Conservation (phyloP, 495 filamentous ascomycete genomes). For the Daldinia childiae region DNA sequence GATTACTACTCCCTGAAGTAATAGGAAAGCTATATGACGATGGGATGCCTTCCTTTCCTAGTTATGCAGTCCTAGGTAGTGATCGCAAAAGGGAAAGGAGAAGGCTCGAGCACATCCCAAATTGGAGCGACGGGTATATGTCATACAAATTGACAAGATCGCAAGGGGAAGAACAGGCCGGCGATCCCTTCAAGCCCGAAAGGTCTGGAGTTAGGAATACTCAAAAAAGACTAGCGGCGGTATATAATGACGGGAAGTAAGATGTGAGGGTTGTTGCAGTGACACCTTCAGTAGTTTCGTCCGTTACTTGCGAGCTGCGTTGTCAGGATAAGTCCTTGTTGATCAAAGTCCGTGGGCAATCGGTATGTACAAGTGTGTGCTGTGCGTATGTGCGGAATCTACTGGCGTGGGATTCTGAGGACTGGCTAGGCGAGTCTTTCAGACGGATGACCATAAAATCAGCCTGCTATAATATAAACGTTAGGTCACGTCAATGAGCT, state of each 20-base stretch:
- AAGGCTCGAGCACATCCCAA: slow-evolving; percentile 43
- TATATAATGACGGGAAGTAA: slow-evolving; percentile 36
- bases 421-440: slow-evolving; percentile 5
- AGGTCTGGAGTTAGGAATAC: neutral
- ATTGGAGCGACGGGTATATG: slow-evolving; percentile 29
- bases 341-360: slow-evolving; percentile 41
- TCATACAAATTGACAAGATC: slow-evolving; percentile 36
- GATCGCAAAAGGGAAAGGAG: slow-evolving; percentile 38
- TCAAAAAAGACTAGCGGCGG: slow-evolving; percentile 38
- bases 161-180: slow-evolving; percentile 33
- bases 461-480: slow-evolving; percentile 22
- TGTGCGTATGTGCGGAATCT: slow-evolving; percentile 22
- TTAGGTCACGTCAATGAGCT: neutral
- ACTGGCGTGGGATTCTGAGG: neutral
- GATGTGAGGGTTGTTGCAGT: slow-evolving; percentile 37
- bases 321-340: slow-evolving; percentile 35
- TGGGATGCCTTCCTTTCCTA: slow-evolving; percentile 33
- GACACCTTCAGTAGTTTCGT: slow-evolving; percentile 34
- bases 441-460: slow-evolving; percentile 18
- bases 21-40: slow-evolving; percentile 23
- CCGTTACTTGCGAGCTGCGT: slow-evolving; percentile 31
- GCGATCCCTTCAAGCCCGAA: slow-evolving; percentile 28
- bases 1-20: slow-evolving; percentile 27
- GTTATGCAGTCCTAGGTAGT: slow-evolving; percentile 34
- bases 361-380: slow-evolving; percentile 5